Conservation (phyloP, 1,139 yeast genomes). For the Yamadazyma trypodendri region DNA sequence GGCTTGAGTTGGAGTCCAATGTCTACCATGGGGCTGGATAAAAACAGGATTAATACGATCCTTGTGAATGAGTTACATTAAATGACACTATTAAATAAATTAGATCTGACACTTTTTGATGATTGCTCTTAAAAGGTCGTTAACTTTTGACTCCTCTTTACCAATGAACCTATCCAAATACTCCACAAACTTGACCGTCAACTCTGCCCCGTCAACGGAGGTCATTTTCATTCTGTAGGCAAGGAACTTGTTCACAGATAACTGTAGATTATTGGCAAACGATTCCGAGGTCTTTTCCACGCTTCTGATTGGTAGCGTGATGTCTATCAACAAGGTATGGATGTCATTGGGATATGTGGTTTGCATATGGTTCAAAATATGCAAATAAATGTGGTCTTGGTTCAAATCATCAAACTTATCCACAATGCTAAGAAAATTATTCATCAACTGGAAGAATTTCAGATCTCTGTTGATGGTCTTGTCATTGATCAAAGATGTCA, state of each 20-base stretch:
- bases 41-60: too few species aligned
- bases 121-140: conserved; percentile 37
- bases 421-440: conserved; percentile 52
- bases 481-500: conserved; percentile 45
- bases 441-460: conserved; percentile 44
- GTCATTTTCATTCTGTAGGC: conserved; percentile 53
- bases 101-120: conserved; percentile 25
- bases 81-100: too few species aligned
- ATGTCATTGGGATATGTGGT: conserved; percentile 34
- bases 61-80: too few species aligned
- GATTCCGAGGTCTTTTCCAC: conserved; percentile 30
- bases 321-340: conserved; percentile 52
- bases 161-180: conserved; percentile 34
- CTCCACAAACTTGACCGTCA: conserved; percentile 47
- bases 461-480: conserved; percentile 27
- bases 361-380: conserved; percentile 56
- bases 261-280: conserved; percentile 63
- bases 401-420: conserved; percentile 70
- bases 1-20: too few species aligned
- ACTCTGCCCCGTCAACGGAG: conserved; percentile 33
- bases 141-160: conserved; percentile 22
- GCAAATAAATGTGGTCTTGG: conserved; percentile 64
- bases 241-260: conserved; percentile 67
- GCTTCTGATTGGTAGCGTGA: conserved; percentile 68
- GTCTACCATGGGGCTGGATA: too few species aligned